Base-by-base conservation (phyloP, 352 stramenopile genomes). In the Thraustotheca clavata region DNA sequence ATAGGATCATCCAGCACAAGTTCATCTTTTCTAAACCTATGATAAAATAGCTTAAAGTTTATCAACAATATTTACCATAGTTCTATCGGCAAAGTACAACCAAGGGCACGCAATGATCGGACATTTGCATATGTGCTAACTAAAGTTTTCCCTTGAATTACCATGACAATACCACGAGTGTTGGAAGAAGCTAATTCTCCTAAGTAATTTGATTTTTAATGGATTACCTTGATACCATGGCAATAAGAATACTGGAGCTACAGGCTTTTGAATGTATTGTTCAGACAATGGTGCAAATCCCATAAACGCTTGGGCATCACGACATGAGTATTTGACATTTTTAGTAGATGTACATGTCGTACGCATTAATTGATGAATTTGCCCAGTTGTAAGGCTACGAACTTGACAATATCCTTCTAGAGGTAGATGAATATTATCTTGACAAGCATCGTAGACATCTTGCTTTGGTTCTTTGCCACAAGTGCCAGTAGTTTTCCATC, bases 71-170 rank as follows among this genome's bases (percentile, higher is more conserved):
- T 31, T 61, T 80, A 76, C 77, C 77, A 87, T 0, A 87, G 40
- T 65, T 87, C 77, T 2, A 87, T 68, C 0, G 76, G 76, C 7
- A 87, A 55, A 16, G 57, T 54, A 33, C 77, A 87, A 7, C 76
- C 76, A 31, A 79, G 71, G 22, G 52, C 48, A 0, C 80, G 73
- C 31, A 93, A 62, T 34, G 79, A 71, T 0, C 79, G 73, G 1
- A 93, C 70, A 63, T 87, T 87, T 34, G 80, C 79, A 59, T 91
- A 93, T 1, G 86, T 63, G 8, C 82, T 77, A 0, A 83, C 80
- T 2, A 88, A 74, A 0, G 83, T 73, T 65, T 85, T 87, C 1
- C 79, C 77, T 43, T 88, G 90, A 1, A 69, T 80, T 22, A 89
- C 80, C 70, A 93, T 86, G 33, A 75, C 77, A 38, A 93, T 72